Conservation (phyloP, 768 basidiomycete genomes). For the Collybiopsis confluens region DNA sequence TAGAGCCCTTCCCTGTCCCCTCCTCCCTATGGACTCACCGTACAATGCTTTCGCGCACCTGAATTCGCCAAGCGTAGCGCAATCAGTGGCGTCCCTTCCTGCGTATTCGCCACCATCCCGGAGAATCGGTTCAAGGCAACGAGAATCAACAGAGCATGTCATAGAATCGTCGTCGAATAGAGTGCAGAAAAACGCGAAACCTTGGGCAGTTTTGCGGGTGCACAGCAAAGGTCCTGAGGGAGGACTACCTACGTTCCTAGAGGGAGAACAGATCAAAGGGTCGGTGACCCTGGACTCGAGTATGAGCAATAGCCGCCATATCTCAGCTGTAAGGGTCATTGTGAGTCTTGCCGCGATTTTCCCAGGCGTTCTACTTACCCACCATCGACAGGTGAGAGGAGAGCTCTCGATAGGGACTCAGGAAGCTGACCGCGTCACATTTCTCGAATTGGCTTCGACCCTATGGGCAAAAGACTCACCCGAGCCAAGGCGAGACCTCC, state of each 20-base stretch:
- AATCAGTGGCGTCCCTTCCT: conserved; percentile 5
- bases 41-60: neutral
- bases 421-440: neutral
- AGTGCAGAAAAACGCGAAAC: neutral
- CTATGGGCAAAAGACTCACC: conserved; percentile 7
- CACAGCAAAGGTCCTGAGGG: conserved; percentile 38
- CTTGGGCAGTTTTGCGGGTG: conserved; percentile 44
- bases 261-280: conserved; percentile 31
- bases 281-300: conserved; percentile 27
- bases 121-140: neutral
- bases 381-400: conserved; percentile 2
- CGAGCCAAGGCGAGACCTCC: neutral
- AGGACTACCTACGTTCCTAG: conserved; percentile 28
- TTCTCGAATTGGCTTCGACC: conserved; percentile 1
- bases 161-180: conserved; percentile 1
- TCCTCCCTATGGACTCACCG: neutral
- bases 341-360: conserved; percentile 29
- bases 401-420: neutral
- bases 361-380: neutral
- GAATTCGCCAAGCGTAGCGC: neutral
- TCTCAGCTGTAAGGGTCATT: conserved; percentile 44
- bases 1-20: neutral
- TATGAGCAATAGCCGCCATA: conserved; percentile 33
- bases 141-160: conserved; percentile 2
- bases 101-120: neutral